These are phyloP conservation scores for Goniomonas avonlea DNA, from an alignment of 78 protist species.

Conservation along the genomic window DNA sequence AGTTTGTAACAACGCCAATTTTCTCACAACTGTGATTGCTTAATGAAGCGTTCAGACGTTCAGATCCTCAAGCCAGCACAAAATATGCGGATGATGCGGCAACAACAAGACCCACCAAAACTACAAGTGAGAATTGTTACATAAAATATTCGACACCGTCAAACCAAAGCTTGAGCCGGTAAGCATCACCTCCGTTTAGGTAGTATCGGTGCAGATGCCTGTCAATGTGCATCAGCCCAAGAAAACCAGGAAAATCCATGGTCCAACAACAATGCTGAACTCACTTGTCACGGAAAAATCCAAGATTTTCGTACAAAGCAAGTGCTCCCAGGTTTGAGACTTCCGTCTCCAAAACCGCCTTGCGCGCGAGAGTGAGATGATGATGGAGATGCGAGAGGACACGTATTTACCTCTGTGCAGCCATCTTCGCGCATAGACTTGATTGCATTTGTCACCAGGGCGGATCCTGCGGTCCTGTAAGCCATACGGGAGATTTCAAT, in stretches of 20 bases:
- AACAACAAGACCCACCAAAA: too few relatives aligned
- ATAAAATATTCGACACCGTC: constrained; percentile 10
- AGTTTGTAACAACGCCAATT: too few relatives aligned
- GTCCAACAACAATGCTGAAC: background rate
- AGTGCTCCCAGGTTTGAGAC: constrained; percentile 35
- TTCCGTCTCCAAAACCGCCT: background rate
- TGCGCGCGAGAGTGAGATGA: too few relatives aligned
- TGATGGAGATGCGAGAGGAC: too few relatives aligned
- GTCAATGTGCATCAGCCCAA: background rate
- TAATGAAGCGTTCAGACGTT: too few relatives aligned
- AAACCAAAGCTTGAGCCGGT: constrained; percentile 54
- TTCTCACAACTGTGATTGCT: too few relatives aligned
- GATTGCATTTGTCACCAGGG: constrained; percentile 7
- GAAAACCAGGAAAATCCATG: background rate
- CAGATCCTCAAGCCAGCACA: too few relatives aligned
- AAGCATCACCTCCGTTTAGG: constrained; percentile 41
- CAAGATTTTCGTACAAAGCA: constrained; percentile 41
- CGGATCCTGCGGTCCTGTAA: too few relatives aligned
- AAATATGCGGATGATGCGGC: too few relatives aligned
- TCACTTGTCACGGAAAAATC: constrained; percentile 44
- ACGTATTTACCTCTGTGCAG: constrained; percentile 33
- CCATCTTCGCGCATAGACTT: constrained; percentile 5
- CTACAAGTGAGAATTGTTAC: too few relatives aligned
- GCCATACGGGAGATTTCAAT: background rate
- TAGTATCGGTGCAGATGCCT: constrained; percentile 31